Percentiles rank a stretch among this genome's conserved stretches.
Conservation (phyloP, 441 rosid species). For the Jatropha podagrica region DNA sequence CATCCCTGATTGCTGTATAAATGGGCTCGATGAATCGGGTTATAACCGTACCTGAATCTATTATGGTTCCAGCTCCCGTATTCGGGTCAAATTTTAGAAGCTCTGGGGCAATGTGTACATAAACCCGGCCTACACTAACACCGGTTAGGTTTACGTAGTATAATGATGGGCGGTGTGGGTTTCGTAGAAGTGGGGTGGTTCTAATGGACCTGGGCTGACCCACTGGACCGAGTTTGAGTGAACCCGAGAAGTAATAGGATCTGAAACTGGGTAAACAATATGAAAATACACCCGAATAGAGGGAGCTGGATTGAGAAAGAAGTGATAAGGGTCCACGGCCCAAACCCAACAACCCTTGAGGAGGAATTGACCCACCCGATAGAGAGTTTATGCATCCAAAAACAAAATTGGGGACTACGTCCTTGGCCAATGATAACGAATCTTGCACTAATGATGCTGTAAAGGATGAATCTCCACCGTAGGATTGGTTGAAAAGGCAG, state of each 20-base stretch:
- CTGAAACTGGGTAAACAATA: constrained; percentile 84
- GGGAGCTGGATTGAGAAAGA: constrained; percentile 57
- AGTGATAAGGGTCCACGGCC: constrained; percentile 85
- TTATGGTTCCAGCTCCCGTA: constrained; percentile 76
- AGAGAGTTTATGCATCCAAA: constrained; percentile 63
- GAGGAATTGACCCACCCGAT: constrained; percentile 68
- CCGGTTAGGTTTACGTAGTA: constrained; percentile 83
- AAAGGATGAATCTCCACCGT: constrained; percentile 82
- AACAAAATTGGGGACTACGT: constrained; percentile 47
- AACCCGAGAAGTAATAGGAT: constrained; percentile 81
- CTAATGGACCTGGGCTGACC: constrained; percentile 68
- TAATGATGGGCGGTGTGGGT: constrained; percentile 77
- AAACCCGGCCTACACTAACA: constrained; percentile 60
- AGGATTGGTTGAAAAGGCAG: constrained; percentile 80
- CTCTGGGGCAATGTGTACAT: constrained; percentile 42
- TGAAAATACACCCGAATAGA: constrained; percentile 72
- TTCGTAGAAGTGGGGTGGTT: constrained; percentile 64
- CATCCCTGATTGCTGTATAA: constrained; percentile 60
- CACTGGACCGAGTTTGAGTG: constrained; percentile 64
- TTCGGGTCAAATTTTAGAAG: constrained; percentile 50
- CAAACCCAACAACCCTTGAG: constrained; percentile 76
- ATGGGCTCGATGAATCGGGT: constrained; percentile 66
- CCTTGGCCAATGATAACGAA: constrained; percentile 49
- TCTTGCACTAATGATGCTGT: constrained; percentile 69
- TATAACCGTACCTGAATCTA: constrained; percentile 83